Evolutionary conservation across 257 asterid genomes (phyloP).

Genomic region (Parsonsia alboflavescens): DNA sequence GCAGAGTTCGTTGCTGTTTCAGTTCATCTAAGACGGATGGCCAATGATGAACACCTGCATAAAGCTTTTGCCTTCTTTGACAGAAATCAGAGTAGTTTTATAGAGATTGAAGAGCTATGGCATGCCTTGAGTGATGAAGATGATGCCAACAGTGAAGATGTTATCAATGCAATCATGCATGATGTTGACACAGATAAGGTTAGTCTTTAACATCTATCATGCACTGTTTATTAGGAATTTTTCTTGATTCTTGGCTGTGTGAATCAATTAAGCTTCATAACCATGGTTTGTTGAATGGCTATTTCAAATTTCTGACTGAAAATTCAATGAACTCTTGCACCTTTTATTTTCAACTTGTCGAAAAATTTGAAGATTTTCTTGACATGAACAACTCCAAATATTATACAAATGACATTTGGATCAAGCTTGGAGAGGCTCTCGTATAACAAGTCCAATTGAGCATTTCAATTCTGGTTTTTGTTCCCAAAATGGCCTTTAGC

Average conservation of each 20-base stretch:
- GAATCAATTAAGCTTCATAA: not conserved
- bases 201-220: not conserved
- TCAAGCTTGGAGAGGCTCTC: not conserved
- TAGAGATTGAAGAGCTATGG: conserved; percentile 71
- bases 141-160: conserved; percentile 53
- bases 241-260: not conserved
- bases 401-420: not conserved
- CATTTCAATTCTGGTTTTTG: not conserved
- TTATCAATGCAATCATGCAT: conserved; percentile 61
- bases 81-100: conserved; percentile 48
- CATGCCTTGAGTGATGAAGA: conserved; percentile 58
- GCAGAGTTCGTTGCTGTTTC: conserved; percentile 70
- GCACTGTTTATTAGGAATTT: not conserved
- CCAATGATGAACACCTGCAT: conserved; percentile 72
- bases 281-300: not conserved
- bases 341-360: not conserved
- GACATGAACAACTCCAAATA: not conserved
- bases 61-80: conserved; percentile 78
- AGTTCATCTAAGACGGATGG: conserved; percentile 68
- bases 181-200: conserved; percentile 88
- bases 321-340: not conserved
- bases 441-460: not conserved
- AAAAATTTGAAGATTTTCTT: not conserved
- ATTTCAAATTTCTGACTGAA: not conserved
- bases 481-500: not conserved